Evolutionary conservation across 148 eudicot species (phyloP).

Genomic region (Silene latifolia): DNA sequence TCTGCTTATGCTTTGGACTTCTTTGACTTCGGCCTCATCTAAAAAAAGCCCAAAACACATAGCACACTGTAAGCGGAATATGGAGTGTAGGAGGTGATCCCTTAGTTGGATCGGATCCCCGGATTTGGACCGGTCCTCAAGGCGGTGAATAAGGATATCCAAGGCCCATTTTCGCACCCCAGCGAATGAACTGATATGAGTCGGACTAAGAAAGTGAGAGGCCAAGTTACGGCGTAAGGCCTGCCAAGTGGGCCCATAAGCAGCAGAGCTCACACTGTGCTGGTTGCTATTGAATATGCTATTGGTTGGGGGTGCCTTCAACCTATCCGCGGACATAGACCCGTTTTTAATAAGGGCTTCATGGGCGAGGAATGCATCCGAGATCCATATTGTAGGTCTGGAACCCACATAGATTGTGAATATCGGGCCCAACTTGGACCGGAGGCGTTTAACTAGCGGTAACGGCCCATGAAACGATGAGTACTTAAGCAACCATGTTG

Average conservation of each 20-base stretch:
- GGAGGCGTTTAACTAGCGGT: neutral
- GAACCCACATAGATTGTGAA: conserved; percentile 17
- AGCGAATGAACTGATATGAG: neutral
- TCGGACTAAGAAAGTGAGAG: conserved; percentile 15
- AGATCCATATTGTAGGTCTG: conserved; percentile 16
- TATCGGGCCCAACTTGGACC: conserved; percentile 11
- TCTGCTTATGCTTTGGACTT: conserved; percentile 11
- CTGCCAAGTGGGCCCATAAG: conserved; percentile 17
- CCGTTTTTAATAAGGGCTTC: conserved; percentile 17
- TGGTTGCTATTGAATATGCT: conserved; percentile 23
- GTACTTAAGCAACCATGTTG: conserved; percentile 9
- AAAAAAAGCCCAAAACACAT: conserved; percentile 22
- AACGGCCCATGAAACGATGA: conserved; percentile 19
- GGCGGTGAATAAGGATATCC: conserved; percentile 1
- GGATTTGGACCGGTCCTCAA: neutral
- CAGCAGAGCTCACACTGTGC: conserved; percentile 13
- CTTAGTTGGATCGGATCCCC: conserved; percentile 10
- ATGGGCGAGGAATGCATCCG: conserved; percentile 10
- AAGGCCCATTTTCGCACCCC: conserved; percentile 11
- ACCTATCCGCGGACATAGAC: conserved; percentile 7
- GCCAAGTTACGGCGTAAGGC: conserved; percentile 16
- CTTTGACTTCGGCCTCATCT: conserved; percentile 7
- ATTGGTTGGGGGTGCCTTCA: conserved; percentile 14
- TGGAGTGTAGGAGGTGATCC: conserved; percentile 3
- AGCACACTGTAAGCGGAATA: conserved; percentile 18